These are phyloP conservation scores for Cucurbita ficifolia DNA, from an alignment of 306 rosid genomes.

Conservation along the genomic window DNA sequence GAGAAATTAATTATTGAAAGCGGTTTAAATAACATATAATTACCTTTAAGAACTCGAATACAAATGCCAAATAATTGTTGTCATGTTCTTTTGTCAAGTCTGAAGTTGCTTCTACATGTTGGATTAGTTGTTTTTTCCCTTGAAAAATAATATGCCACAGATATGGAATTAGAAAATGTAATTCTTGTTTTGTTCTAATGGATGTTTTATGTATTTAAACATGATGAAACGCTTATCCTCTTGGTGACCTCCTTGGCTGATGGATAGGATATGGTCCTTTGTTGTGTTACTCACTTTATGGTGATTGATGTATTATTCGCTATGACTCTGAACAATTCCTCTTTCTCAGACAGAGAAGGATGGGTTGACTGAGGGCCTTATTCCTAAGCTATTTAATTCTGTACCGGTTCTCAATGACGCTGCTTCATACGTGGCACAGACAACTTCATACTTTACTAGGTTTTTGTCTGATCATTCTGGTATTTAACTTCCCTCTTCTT, in stretches of 20 bases:
- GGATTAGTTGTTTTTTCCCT: neutral
- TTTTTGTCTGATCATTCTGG: slow-evolving; percentile 86
- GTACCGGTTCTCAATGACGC: slow-evolving; percentile 79
- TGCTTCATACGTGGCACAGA: slow-evolving; percentile 76
- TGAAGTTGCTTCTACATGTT: neutral
- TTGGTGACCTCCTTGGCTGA: neutral
- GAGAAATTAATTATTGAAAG: too few relatives aligned
- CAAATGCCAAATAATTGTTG: neutral
- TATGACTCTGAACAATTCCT: neutral
- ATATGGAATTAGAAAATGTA: neutral
- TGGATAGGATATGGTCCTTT: neutral
- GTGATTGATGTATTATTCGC: neutral
- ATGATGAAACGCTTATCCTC: neutral
- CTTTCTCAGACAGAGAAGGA: slow-evolving; percentile 30
- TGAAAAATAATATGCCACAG: neutral
- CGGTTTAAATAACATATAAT: neutral
- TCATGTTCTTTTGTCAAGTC: neutral
- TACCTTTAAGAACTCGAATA: neutral
- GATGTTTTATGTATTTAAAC: neutral
- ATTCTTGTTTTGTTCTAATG: neutral
- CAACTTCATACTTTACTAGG: slow-evolving; percentile 61
- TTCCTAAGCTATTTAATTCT: slow-evolving; percentile 73
- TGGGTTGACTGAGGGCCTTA: slow-evolving; percentile 35
- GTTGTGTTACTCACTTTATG: neutral
- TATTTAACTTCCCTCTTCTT: slow-evolving; percentile 13